phyloP scores from a whole-genome alignment of 2,329 filamentous ascomycete species.

The Calonectria henricotiae region DNA sequence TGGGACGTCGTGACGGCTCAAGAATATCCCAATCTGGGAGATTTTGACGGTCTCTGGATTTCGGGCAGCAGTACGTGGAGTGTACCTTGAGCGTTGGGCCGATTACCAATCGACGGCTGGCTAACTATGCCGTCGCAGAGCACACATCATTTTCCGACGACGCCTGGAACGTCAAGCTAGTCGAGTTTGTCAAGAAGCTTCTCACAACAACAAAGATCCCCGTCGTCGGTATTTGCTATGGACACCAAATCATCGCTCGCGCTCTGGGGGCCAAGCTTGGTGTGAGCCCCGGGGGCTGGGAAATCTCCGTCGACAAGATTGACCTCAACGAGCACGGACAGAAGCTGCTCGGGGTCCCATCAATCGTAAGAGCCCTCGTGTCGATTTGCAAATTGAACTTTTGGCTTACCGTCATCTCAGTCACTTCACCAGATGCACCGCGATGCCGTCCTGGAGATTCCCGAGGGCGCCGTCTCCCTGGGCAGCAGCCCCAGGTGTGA shows the following conservation, averaged over 20 bases:
- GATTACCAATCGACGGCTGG: not conserved
- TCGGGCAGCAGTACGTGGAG: slow-evolving; percentile 56
- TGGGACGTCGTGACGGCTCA: slow-evolving; percentile 55
- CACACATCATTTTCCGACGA: slow-evolving; percentile 60
- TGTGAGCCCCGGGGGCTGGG: slow-evolving; percentile 60
- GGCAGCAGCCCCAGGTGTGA: slow-evolving; percentile 59
- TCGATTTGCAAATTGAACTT: fast-evolving
- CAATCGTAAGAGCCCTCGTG: slow-evolving; percentile 44
- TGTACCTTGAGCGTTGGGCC: not conserved
- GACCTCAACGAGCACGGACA: slow-evolving; percentile 58
- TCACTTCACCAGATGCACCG: slow-evolving; percentile 64
- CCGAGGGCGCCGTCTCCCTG: slow-evolving; percentile 57
- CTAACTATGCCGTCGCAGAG: slow-evolving; percentile 40
- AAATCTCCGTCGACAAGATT: slow-evolving; percentile 61
- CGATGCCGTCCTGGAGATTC: slow-evolving; percentile 61
- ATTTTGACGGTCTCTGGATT: slow-evolving; percentile 55
- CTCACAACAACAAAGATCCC: slow-evolving; percentile 53
- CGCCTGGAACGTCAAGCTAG: slow-evolving; percentile 61
- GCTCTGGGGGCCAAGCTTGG: slow-evolving; percentile 60
- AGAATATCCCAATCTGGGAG: slow-evolving; percentile 50
- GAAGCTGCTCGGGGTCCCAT: slow-evolving; percentile 55
- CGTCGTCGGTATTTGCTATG: slow-evolving; percentile 65
- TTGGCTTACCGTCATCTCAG: slow-evolving; percentile 41
- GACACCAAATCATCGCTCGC: slow-evolving; percentile 64
- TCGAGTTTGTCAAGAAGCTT: slow-evolving; percentile 55